Evolutionary conservation across 164 flowering plant species (phyloP).

Genomic region (Annona cherimola): DNA sequence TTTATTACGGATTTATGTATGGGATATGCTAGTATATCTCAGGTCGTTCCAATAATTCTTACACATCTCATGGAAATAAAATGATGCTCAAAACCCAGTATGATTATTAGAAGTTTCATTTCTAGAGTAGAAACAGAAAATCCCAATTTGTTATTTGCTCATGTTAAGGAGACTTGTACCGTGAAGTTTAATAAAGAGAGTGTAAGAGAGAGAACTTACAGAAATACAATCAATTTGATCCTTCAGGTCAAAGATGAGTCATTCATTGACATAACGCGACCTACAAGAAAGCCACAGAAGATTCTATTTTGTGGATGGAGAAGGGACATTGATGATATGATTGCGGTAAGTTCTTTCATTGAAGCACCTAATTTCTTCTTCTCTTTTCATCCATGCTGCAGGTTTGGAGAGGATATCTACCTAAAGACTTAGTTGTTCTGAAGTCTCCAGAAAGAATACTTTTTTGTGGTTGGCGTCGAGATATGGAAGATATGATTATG

Average conservation of each 20-base stretch:
- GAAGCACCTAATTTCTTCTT: constrained; percentile 50
- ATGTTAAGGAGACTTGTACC: constrained; percentile 12
- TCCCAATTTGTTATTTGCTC: constrained; percentile 7
- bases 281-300: constrained; percentile 81
- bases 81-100: not conserved
- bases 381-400: constrained; percentile 55
- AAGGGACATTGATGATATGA: constrained; percentile 92
- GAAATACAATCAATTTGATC: constrained; percentile 49
- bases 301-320: constrained; percentile 94
- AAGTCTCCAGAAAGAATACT: constrained; percentile 64
- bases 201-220: constrained; percentile 34
- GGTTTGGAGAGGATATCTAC: constrained; percentile 68
- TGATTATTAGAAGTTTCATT: not conserved
- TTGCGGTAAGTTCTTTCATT: constrained; percentile 69
- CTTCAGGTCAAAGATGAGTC: constrained; percentile 77
- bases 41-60: not conserved
- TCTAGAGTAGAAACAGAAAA: too few relatives aligned
- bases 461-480: constrained; percentile 88
- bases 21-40: too few relatives aligned
- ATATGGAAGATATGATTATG: constrained; percentile 93
- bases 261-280: constrained; percentile 49
- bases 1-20: too few relatives aligned
- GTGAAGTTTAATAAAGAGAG: constrained; percentile 9
- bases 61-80: not conserved
- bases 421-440: constrained; percentile 51